These are phyloP conservation scores for Euphorbia tirucalli DNA, from an alignment of 345 rosid genomes.

Conservation along the genomic window DNA sequence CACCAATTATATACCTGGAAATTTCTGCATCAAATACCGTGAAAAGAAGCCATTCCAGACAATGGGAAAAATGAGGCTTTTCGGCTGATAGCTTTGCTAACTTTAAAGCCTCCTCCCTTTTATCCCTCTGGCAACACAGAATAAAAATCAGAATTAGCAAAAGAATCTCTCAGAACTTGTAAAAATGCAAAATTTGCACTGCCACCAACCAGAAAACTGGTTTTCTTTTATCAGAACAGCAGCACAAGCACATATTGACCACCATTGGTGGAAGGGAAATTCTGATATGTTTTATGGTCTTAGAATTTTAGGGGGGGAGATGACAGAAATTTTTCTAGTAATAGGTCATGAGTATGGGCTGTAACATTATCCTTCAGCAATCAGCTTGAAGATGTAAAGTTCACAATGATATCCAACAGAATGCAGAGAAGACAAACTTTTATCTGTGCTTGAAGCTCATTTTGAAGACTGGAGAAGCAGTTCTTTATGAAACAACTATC, in stretches of 20 bases:
- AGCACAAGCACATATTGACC: not conserved
- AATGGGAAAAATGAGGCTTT: constrained; percentile 95
- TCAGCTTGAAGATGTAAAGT: not conserved
- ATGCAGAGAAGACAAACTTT: not conserved
- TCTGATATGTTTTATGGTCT: not conserved
- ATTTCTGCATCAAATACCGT: constrained; percentile 97
- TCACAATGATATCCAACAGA: not conserved
- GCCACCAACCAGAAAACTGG: not conserved
- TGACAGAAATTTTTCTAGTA: not conserved
- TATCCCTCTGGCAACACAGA: constrained; percentile 62
- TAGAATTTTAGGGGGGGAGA: not conserved
- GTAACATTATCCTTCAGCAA: not conserved
- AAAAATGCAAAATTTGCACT: not conserved
- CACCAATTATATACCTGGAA: constrained; percentile 59
- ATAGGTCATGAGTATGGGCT: not conserved
- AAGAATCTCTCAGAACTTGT: not conserved
- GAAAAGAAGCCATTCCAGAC: constrained; percentile 98
- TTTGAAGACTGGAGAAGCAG: not conserved
- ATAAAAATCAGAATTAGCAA: constrained; percentile 18
- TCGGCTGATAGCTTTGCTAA: constrained; percentile 87
- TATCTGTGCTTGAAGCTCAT: not conserved
- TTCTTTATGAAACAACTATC: not conserved
- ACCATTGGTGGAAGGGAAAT: not conserved
- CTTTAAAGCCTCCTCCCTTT: constrained; percentile 78
- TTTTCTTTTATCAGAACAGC: not conserved